Evolutionary conservation across 169 alveolate species (phyloP).

Genomic region (Neospora caninum): DNA sequence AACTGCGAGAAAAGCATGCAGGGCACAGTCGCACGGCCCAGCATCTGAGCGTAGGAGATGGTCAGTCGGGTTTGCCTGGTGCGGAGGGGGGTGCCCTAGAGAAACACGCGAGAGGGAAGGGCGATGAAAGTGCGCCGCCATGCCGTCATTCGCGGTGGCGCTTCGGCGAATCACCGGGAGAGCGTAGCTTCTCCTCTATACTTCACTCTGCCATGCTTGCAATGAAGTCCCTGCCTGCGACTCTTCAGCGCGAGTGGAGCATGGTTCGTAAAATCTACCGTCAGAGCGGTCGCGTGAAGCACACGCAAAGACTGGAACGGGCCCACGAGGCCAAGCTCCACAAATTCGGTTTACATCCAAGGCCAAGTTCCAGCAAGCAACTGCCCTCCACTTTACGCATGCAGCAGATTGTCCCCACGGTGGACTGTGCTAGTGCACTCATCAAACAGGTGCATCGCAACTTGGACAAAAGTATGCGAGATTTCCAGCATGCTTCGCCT

Average conservation of each 20-base stretch:
- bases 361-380: background rate
- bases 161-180: background rate
- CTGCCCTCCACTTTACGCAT: background rate
- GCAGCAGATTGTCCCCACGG: background rate
- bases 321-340: slow-evolving; percentile 7
- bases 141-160: background rate
- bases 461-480: slow-evolving; percentile 3
- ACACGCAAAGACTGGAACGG: background rate
- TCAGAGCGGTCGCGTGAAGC: slow-evolving; percentile 3
- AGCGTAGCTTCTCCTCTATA: background rate
- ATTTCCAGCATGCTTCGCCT: slow-evolving; percentile 27
- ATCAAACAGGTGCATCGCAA: background rate
- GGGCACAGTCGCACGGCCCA: too few relatives aligned
- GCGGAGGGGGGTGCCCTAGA: background rate
- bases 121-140: background rate
- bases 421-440: background rate
- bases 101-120: background rate
- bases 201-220: slow-evolving; percentile 15
- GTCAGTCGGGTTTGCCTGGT: too few relatives aligned
- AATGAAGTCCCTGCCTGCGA: slow-evolving; percentile 1
- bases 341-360: background rate
- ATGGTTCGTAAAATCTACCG: slow-evolving; percentile 17
- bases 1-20: background rate
- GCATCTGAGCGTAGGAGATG: too few relatives aligned
- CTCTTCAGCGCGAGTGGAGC: slow-evolving; percentile 31